A percentile compares a stretch with the other conserved stretches of the same genome.
Evolutionary conservation across 345 rosid species (phyloP).

Genomic region (Arabidopsis suecica): DNA sequence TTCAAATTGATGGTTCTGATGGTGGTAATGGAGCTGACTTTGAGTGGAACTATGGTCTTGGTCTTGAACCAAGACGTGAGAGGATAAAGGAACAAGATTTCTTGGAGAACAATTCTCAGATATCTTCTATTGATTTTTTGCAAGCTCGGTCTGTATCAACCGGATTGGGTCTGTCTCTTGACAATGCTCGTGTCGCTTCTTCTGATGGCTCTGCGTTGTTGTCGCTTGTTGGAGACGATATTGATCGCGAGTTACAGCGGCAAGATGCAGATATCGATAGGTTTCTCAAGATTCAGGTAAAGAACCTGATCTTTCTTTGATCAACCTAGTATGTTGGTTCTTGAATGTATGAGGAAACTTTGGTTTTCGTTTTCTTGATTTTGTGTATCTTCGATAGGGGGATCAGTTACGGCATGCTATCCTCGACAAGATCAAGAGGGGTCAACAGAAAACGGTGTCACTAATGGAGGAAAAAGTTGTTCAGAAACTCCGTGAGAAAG

Average conservation of each 20-base stretch:
- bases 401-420: conserved; percentile 63
- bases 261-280: conserved; percentile 79
- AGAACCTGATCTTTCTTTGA: not conserved
- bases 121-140: conserved; percentile 76
- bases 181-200: conserved; percentile 62
- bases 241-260: conserved; percentile 64
- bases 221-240: conserved; percentile 63
- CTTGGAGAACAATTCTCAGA: conserved; percentile 72
- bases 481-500: conserved; percentile 72
- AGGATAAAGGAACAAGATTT: conserved; percentile 73
- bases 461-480: conserved; percentile 63
- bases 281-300: conserved; percentile 71
- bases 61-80: conserved; percentile 62
- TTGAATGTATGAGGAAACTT: not conserved
- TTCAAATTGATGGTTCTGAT: conserved; percentile 58
- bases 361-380: conserved; percentile 2
- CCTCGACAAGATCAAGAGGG: conserved; percentile 64
- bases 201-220: conserved; percentile 69
- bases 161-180: conserved; percentile 82
- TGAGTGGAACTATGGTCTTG: conserved; percentile 65
- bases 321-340: no score
- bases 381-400: conserved; percentile 47
- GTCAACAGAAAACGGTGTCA: conserved; percentile 65
- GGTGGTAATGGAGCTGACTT: conserved; percentile 54
- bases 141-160: conserved; percentile 77